These are phyloP conservation scores for Botrytis pseudocinerea DNA, from an alignment of 2,329 filamentous ascomycete genomes.

Conservation along the genomic window DNA sequence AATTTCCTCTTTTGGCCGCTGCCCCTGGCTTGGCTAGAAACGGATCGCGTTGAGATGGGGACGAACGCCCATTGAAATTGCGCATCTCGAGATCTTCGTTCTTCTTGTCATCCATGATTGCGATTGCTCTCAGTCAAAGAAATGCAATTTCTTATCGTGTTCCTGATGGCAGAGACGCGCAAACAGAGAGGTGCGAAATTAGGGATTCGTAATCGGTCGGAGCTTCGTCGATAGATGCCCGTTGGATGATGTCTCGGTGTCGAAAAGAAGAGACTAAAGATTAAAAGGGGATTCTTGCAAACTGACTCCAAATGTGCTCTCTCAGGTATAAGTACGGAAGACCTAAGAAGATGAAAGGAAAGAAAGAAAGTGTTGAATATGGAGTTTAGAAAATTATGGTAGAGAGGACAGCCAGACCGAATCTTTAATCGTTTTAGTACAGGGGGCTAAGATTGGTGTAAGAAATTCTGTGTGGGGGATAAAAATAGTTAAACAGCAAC, in stretches of 20 bases:
- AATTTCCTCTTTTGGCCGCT: conserved; percentile 40
- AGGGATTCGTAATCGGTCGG: conserved; percentile 5
- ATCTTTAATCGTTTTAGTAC: conserved; percentile 8
- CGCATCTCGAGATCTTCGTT: conserved; percentile 64
- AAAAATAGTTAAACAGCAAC: conserved; percentile 9
- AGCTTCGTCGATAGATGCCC: not conserved
- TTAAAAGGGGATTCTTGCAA: not conserved
- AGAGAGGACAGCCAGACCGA: conserved; percentile 18
- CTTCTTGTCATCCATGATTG: conserved; percentile 82
- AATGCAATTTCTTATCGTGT: conserved; percentile 21
- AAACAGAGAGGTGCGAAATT: conserved; percentile 25
- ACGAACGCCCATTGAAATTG: conserved; percentile 41
- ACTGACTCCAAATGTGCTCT: not conserved
- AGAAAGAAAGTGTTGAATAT: conserved; percentile 10
- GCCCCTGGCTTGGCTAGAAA: conserved; percentile 39
- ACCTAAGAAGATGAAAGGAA: not conserved
- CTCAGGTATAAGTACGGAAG: not conserved
- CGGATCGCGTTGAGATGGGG: conserved; percentile 43
- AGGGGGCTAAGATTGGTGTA: conserved; percentile 11
- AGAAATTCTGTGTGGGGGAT: conserved; percentile 15
- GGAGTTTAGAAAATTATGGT: not conserved
- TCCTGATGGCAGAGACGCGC: conserved; percentile 25
- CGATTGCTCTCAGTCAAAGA: conserved; percentile 27
- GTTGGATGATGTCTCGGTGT: conserved; percentile 4
- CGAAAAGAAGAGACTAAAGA: not conserved